A percentile compares a stretch with the other conserved stretches of the same genome.
Evolutionary conservation across 23 red algal genomes (phyloP).

Genomic region (Chondrus crispus): DNA sequence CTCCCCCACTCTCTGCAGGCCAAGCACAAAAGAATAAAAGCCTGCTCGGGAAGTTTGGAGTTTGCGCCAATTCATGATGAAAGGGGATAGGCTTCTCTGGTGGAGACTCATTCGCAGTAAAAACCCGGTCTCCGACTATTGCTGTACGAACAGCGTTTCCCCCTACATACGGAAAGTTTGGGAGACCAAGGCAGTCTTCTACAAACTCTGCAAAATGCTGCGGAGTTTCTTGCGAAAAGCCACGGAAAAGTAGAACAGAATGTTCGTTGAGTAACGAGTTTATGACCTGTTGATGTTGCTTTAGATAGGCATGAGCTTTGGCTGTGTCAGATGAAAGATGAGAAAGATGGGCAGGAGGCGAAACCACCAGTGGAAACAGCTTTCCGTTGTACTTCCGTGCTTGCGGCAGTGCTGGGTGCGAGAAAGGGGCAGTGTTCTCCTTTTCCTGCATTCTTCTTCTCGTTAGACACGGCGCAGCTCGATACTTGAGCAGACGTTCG

Average conservation of each 20-base stretch:
- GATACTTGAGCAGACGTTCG: no score
- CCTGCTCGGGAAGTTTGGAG: conserved; percentile 44
- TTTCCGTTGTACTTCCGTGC: conserved; percentile 12
- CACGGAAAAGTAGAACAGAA: conserved; percentile 40
- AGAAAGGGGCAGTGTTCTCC: background rate
- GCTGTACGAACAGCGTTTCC: conserved; percentile 69
- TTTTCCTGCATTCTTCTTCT: no score
- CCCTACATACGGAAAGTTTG: conserved; percentile 78
- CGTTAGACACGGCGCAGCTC: no score
- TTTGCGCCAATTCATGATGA: conserved; percentile 88
- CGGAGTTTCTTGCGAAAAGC: conserved; percentile 12
- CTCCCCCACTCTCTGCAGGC: conserved; percentile 58
- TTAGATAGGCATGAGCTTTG: conserved; percentile 1
- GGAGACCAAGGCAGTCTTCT: conserved; percentile 14
- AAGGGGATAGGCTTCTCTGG: conserved; percentile 76
- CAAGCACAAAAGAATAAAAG: conserved; percentile 75
- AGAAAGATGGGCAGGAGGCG: background rate
- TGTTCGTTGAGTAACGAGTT: background rate
- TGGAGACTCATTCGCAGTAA: conserved; percentile 80
- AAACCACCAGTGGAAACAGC: conserved; percentile 30
- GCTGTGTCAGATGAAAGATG: background rate
- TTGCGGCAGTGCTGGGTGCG: background rate
- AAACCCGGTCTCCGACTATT: conserved; percentile 70
- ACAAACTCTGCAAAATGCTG: conserved; percentile 52
- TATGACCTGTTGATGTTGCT: background rate